Conservation (phyloP, 2,329 filamentous ascomycete genomes). For the Nothophaeocryptopus gaeumannii region DNA sequence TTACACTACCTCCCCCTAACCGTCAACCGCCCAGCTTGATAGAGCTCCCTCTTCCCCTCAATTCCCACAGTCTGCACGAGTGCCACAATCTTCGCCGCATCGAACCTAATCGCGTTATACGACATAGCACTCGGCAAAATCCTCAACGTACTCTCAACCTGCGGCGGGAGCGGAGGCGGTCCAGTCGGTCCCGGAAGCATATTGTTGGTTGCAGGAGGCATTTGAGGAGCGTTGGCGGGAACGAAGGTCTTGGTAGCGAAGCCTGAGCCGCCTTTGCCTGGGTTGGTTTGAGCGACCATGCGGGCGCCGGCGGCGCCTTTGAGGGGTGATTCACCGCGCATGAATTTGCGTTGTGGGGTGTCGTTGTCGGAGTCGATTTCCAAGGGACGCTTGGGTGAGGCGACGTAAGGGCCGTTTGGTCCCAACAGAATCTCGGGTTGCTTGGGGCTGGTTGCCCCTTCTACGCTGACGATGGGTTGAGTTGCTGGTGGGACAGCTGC, state of each 20-base stretch:
- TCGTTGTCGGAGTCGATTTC: constrained; percentile 63
- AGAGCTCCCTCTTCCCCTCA: constrained; percentile 31
- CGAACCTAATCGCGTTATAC: constrained; percentile 67
- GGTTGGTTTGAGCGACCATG: constrained; percentile 40
- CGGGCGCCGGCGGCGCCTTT: constrained; percentile 86
- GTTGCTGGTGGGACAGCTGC: constrained; percentile 8
- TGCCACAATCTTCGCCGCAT: constrained; percentile 66
- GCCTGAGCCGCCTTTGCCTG: constrained; percentile 26
- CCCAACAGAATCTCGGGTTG: constrained; percentile 30
- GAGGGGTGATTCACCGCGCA: constrained; percentile 84
- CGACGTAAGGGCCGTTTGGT: constrained; percentile 34
- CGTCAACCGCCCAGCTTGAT: constrained; percentile 1
- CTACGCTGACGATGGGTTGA: constrained; percentile 21
- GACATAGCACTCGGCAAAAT: constrained; percentile 66
- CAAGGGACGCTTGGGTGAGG: constrained; percentile 49
- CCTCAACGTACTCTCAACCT: constrained; percentile 52
- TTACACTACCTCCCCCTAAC: too few species aligned
- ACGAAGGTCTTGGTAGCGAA: constrained; percentile 35
- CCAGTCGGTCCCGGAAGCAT: constrained; percentile 55
- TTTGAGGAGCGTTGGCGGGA: constrained; percentile 48
- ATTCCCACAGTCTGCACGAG: constrained; percentile 62
- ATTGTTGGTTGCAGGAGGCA: constrained; percentile 66
- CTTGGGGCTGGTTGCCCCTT: constrained; percentile 11
- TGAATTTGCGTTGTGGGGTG: constrained; percentile 78
- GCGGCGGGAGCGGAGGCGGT: constrained; percentile 73